Evolutionary conservation across 1,284 basidiomycete genomes (phyloP).

Genomic region (Trichosporon asahii): DNA sequence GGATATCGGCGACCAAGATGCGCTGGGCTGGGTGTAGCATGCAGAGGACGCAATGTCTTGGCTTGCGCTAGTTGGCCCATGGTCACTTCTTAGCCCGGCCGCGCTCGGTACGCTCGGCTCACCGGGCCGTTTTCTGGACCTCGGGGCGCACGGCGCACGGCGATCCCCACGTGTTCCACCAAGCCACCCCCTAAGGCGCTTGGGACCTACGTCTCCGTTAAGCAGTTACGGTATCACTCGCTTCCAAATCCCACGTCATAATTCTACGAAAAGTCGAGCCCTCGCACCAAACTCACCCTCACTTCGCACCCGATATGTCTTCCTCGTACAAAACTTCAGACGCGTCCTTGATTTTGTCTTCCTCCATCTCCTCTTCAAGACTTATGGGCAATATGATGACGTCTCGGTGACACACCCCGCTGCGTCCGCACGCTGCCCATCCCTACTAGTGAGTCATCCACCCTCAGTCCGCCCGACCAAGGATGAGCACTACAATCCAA

Average conservation of each 20-base stretch:
- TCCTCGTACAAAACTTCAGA: not conserved
- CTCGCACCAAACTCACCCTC: not conserved
- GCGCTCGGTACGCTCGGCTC: too few species aligned
- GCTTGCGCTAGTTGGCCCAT: too few species aligned
- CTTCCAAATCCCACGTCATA: not conserved
- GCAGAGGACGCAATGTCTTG: too few species aligned
- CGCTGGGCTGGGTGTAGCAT: too few species aligned
- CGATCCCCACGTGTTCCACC: not conserved
- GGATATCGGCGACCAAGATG: too few species aligned
- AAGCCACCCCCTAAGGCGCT: not conserved
- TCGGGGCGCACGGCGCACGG: not conserved
- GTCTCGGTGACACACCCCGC: too few species aligned
- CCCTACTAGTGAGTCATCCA: constrained; percentile 14
- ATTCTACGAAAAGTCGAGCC: not conserved
- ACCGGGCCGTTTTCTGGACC: not conserved
- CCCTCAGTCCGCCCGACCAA: constrained; percentile 17
- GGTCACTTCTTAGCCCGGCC: too few species aligned
- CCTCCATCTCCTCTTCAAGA: too few species aligned
- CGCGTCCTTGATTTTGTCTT: not conserved
- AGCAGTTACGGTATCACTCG: not conserved
- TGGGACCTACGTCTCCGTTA: not conserved
- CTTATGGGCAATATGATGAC: too few species aligned
- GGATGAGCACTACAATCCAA: constrained; percentile 46
- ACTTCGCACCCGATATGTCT: not conserved
- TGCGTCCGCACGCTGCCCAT: not conserved